Percentiles rank a stretch among this genome's conserved stretches.
Evolutionary conservation across 140 eudicot genomes (phyloP).

Genomic region (Ambrosia hybrid): DNA sequence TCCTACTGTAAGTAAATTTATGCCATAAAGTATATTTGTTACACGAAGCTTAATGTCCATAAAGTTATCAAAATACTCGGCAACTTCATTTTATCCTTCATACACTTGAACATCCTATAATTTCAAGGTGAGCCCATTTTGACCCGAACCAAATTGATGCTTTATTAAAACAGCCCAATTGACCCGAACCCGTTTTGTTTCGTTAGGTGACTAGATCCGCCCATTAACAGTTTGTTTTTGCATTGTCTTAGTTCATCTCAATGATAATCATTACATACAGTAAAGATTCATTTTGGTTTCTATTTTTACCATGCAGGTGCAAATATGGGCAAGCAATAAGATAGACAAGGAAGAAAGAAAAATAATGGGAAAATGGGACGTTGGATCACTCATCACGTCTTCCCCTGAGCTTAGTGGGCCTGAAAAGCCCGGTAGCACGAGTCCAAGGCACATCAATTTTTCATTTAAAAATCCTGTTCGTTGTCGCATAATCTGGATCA

Average conservation of each 20-base stretch:
- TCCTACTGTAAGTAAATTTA: constrained; percentile 65
- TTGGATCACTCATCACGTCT: constrained; percentile 57
- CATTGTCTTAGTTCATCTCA: background rate
- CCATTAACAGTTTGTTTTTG: background rate
- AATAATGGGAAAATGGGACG: constrained; percentile 88
- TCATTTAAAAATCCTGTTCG: constrained; percentile 63
- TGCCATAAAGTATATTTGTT: background rate
- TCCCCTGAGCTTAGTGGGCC: constrained; percentile 82
- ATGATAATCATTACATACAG: background rate
- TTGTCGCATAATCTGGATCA: constrained; percentile 91
- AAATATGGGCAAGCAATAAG: constrained; percentile 88
- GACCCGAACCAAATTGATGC: background rate
- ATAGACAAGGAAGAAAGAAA: constrained; percentile 77
- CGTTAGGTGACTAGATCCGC: background rate
- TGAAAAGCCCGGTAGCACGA: constrained; percentile 45
- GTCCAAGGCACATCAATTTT: constrained; percentile 75
- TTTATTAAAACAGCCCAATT: background rate
- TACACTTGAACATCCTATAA: background rate
- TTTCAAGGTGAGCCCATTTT: constrained; percentile 1
- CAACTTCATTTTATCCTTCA: constrained; percentile 17
- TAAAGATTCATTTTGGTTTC: background rate
- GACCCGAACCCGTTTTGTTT: background rate
- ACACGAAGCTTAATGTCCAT: background rate
- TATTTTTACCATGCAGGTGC: constrained; percentile 55
- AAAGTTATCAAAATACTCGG: background rate